Percentiles rank a stretch among this genome's conserved stretches.
Conservation (phyloP, 768 basidiomycete genomes). For the Melanogaster broomeanus region DNA sequence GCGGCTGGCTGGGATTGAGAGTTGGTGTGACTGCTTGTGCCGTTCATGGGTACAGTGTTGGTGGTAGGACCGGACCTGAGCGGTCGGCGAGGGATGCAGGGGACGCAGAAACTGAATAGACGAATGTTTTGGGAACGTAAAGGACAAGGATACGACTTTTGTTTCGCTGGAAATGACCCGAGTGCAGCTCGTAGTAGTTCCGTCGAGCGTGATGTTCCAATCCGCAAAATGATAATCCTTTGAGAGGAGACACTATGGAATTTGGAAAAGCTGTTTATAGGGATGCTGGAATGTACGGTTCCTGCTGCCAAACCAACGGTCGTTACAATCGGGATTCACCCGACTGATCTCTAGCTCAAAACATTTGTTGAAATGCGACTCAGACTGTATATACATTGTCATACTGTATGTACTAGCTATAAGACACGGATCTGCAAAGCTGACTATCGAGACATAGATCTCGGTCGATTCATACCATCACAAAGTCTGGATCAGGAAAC, state of each 20-base stretch:
- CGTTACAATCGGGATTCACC: not conserved
- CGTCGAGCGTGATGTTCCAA: not conserved
- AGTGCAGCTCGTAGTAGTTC: not conserved
- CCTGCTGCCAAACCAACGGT: too few species aligned
- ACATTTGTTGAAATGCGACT: too few species aligned
- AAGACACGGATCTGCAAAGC: too few species aligned
- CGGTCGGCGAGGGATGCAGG: constrained; percentile 31
- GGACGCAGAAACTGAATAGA: constrained; percentile 25
- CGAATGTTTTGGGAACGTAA: constrained; percentile 20
- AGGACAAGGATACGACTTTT: constrained; percentile 9
- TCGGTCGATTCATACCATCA: too few species aligned
- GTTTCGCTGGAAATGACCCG: not conserved
- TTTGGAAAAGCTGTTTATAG: not conserved
- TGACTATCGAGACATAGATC: too few species aligned
- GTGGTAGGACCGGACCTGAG: constrained; percentile 15
- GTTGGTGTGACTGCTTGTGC: constrained; percentile 34
- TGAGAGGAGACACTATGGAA: not conserved
- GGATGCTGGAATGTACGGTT: too few species aligned
- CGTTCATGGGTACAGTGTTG: constrained; percentile 47
- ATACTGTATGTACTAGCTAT: too few species aligned
- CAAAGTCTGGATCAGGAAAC: too few species aligned
- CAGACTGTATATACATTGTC: too few species aligned
- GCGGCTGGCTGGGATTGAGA: constrained; percentile 24
- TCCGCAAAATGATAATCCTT: not conserved
- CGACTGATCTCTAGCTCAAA: not conserved